Conservation (phyloP, 148 eudicot genomes). For the Chenopodium quinoa region DNA sequence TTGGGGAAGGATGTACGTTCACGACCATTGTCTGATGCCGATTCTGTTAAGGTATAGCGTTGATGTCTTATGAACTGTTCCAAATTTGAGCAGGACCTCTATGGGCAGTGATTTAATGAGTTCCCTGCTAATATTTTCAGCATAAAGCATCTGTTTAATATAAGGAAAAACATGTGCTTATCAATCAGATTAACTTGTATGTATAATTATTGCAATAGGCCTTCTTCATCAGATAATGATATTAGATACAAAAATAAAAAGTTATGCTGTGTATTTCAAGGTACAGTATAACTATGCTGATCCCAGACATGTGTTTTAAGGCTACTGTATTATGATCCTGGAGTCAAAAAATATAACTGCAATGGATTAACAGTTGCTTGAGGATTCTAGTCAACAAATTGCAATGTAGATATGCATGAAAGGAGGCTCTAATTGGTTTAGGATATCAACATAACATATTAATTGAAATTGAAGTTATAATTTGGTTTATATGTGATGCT, state of each 20-base stretch:
- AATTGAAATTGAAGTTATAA: neutral
- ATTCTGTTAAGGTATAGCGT: constrained; percentile 59
- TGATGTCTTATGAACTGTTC: neutral
- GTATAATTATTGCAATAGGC: neutral
- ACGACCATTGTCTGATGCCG: constrained; percentile 72
- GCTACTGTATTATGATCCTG: neutral
- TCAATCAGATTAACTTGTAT: neutral
- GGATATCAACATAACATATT: neutral
- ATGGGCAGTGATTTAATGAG: neutral
- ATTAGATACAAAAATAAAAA: neutral
- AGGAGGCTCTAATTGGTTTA: neutral
- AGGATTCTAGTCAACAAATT: neutral
- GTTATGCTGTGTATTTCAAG: no score
- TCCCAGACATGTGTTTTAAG: neutral
- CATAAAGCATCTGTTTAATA: neutral
- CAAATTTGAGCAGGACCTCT: neutral
- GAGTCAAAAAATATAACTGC: neutral
- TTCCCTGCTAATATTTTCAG: neutral
- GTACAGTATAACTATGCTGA: neutral
- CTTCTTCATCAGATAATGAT: neutral
- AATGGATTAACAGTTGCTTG: neutral
- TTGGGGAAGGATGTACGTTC: constrained; percentile 62
- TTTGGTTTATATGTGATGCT: neutral
- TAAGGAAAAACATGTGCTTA: neutral
- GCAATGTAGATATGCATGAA: neutral